phyloP scores from a whole-genome alignment of 140 eudicot species.

The Stevia rebaudiana region DNA sequence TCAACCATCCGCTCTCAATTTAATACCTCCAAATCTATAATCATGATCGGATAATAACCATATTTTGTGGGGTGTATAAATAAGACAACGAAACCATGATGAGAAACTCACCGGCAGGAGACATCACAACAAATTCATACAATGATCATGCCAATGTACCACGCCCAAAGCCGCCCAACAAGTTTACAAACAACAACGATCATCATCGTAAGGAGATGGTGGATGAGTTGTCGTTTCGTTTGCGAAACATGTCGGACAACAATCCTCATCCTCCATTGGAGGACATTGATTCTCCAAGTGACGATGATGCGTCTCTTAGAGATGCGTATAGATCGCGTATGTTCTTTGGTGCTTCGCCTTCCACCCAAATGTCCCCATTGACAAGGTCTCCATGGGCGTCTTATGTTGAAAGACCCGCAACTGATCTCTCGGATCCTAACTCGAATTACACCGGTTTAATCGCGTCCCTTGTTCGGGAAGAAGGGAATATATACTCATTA shows the following conservation, averaged over 20 bases:
- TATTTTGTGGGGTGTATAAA: background rate
- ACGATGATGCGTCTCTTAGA: constrained; percentile 14
- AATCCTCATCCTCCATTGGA: constrained; percentile 9
- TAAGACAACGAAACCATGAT: constrained; percentile 3
- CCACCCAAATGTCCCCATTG: constrained; percentile 37
- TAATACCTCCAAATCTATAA: background rate
- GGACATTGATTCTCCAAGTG: constrained; percentile 29
- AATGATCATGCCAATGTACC: constrained; percentile 18
- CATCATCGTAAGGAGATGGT: constrained; percentile 13
- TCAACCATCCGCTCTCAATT: background rate
- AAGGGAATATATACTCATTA: constrained; percentile 45
- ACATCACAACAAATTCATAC: constrained; percentile 17
- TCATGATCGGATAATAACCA: background rate
- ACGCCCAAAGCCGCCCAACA: constrained; percentile 16
- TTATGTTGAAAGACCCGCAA: constrained; percentile 18
- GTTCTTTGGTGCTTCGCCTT: constrained; percentile 17
- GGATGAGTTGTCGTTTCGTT: constrained; percentile 28
- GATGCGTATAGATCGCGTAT: constrained; percentile 17
- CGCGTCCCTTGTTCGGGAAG: constrained; percentile 41
- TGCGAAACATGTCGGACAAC: constrained; percentile 8
- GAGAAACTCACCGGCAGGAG: constrained; percentile 21
- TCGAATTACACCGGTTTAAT: constrained; percentile 36
- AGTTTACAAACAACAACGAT: constrained; percentile 13
- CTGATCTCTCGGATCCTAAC: constrained; percentile 15
- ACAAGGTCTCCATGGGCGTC: constrained; percentile 42